Conservation (phyloP, 345 rosid genomes). For the Aegle marmelos region DNA sequence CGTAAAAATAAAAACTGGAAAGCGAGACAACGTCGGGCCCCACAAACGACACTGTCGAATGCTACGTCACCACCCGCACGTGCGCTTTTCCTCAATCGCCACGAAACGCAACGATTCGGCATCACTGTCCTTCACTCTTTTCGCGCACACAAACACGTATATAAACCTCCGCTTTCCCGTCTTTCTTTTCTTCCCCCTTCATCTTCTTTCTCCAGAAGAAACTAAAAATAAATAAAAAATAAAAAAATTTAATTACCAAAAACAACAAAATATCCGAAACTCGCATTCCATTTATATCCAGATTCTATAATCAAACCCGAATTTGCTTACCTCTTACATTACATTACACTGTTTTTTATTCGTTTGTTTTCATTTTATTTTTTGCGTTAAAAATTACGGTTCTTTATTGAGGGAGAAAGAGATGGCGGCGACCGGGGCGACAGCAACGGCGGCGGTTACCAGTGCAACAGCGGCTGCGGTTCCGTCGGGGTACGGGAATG, state of each 20-base stretch:
- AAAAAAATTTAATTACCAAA: not conserved
- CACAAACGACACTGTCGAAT: not conserved
- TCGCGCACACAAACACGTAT: not conserved
- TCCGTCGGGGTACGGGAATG: constrained; percentile 26
- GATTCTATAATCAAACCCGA: not conserved
- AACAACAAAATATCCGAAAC: not conserved
- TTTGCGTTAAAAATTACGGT: not conserved
- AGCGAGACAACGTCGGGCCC: not conserved
- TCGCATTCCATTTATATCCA: constrained; percentile 9
- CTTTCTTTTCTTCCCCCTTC: not conserved
- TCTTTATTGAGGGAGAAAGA: not conserved
- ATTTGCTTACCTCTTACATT: constrained; percentile 5
- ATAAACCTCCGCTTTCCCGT: not conserved
- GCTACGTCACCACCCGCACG: constrained; percentile 32
- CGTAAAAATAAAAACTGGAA: not conserved
- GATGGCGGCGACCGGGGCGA: constrained; percentile 32
- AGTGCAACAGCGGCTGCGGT: constrained; percentile 14
- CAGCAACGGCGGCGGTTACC: constrained; percentile 6
- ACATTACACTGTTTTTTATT: not conserved
- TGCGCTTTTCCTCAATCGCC: not conserved
- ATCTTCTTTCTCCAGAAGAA: not conserved
- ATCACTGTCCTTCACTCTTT: not conserved
- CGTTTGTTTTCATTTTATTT: not conserved
- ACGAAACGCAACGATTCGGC: constrained; percentile 8
- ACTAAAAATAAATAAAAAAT: not conserved